Evolutionary conservation across 2,329 filamentous ascomycete genomes (phyloP).

Genomic region (Penicillium sp.): DNA sequence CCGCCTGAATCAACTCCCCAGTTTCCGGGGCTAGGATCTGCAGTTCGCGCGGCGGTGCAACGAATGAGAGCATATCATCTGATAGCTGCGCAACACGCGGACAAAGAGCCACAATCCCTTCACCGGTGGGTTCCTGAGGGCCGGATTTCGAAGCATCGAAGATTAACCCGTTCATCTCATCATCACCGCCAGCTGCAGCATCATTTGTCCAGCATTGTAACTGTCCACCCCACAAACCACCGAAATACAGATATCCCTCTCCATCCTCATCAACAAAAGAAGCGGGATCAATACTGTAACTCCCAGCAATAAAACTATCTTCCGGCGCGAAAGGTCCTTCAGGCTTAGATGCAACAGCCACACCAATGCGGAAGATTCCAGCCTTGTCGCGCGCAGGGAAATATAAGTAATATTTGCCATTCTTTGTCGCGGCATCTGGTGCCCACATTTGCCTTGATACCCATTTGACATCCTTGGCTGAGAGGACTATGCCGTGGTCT

Average conservation of each 20-base stretch:
- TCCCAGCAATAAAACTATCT: conserved; percentile 63
- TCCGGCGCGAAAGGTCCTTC: conserved; percentile 70
- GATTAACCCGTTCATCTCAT: conserved; percentile 31
- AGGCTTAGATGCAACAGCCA: conserved; percentile 63
- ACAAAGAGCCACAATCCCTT: conserved; percentile 58
- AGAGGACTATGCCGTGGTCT: conserved; percentile 71
- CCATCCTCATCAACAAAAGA: conserved; percentile 70
- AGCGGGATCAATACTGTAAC: conserved; percentile 75
- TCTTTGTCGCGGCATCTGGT: conserved; percentile 68
- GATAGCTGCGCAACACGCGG: conserved; percentile 66
- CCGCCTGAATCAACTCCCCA: conserved; percentile 58
- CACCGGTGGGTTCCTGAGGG: conserved; percentile 59
- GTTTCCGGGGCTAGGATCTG: conserved; percentile 62
- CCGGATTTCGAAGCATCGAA: conserved; percentile 59
- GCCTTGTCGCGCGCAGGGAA: conserved; percentile 73
- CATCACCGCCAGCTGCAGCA: neutral
- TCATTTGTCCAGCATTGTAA: conserved; percentile 65
- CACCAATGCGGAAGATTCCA: conserved; percentile 71
- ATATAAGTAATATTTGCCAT: conserved; percentile 73
- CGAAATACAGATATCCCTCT: conserved; percentile 69
- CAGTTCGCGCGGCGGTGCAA: conserved; percentile 57
- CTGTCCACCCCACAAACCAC: conserved; percentile 78
- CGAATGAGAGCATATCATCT: conserved; percentile 66
- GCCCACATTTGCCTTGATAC: conserved; percentile 79
- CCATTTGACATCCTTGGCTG: conserved; percentile 68